Percentiles rank a stretch among this genome's conserved stretches.
These are phyloP conservation scores for Aspergillus terreus DNA, from an alignment of 2,329 filamentous ascomycete genomes.

Conservation along the genomic window DNA sequence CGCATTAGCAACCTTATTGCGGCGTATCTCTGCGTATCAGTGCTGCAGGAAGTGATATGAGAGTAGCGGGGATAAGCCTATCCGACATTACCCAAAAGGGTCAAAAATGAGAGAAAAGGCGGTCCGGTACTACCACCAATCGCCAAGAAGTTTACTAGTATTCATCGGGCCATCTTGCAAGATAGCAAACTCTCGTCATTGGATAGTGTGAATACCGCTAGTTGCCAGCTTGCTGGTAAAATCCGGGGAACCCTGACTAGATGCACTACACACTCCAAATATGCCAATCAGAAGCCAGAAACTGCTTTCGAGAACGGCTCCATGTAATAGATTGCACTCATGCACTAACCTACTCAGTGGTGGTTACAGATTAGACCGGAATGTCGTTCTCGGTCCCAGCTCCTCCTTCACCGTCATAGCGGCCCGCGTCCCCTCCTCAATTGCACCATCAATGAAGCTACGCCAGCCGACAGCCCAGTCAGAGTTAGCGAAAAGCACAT, in stretches of 20 bases:
- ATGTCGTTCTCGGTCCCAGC: constrained; percentile 1
- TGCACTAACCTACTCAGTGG: no score
- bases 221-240: background rate
- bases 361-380: background rate
- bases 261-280: background rate
- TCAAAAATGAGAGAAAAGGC: constrained; percentile 1
- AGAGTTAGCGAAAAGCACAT: constrained; percentile 46
- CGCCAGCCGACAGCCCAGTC: constrained; percentile 51
- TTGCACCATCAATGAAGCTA: constrained; percentile 50
- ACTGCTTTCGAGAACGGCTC: no score
- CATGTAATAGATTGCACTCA: background rate
- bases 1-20: background rate
- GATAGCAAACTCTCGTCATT: background rate
- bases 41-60: background rate
- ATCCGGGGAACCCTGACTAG: background rate
- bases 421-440: constrained; percentile 43
- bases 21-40: background rate
- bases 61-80: background rate
- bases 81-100: background rate
- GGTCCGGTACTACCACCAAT: background rate
- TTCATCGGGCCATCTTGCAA: no score
- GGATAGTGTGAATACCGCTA: background rate
- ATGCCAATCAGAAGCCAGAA: background rate
- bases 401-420: constrained; percentile 28
- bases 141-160: background rate